Evolutionary conservation across 192 early-diverging fungal species (phyloP).

Genomic region (Entrophospora sp.): DNA sequence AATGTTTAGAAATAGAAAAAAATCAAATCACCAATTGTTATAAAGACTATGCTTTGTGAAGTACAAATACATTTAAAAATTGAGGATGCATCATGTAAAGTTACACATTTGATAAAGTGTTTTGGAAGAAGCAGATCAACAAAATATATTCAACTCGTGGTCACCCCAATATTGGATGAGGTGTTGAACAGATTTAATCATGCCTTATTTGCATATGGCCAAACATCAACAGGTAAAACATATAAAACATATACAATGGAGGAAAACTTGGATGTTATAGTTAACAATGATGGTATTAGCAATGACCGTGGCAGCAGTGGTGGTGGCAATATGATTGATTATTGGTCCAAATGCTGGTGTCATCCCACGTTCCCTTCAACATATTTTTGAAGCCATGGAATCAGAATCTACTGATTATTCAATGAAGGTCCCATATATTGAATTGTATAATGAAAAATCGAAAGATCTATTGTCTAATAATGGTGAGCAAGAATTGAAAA

Average conservation of each 20-base stretch:
- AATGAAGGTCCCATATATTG: slow-evolving; percentile 79
- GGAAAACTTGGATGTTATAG: slow-evolving; percentile 66
- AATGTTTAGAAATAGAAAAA: too few relatives aligned
- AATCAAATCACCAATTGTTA: too few relatives aligned
- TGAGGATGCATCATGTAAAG: too few relatives aligned
- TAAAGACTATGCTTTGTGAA: too few relatives aligned
- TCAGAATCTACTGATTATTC: slow-evolving; percentile 61
- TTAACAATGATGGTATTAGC: slow-evolving; percentile 31
- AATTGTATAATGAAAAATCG: slow-evolving; percentile 94
- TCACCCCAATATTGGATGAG: slow-evolving; percentile 75
- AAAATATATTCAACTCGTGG: slow-evolving; percentile 72
- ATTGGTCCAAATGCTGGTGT: slow-evolving; percentile 90
- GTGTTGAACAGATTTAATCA: slow-evolving; percentile 66
- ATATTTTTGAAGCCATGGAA: slow-evolving; percentile 71
- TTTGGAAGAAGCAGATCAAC: slow-evolving; percentile 73
- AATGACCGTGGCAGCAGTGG: too few relatives aligned
- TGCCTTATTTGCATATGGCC: slow-evolving; percentile 77
- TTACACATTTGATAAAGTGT: slow-evolving; percentile 88
- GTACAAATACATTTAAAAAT: too few relatives aligned
- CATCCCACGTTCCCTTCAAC: slow-evolving; percentile 78
- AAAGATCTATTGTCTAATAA: slow-evolving; percentile 73
- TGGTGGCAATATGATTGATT: too few relatives aligned
- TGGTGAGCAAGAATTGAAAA: slow-evolving; percentile 50
- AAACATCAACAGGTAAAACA: slow-evolving; percentile 96
- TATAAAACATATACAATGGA: slow-evolving; percentile 98